These are phyloP conservation scores for Symbiodinium pilosum DNA, from an alignment of 73 alveolate species.

Conservation along the genomic window DNA sequence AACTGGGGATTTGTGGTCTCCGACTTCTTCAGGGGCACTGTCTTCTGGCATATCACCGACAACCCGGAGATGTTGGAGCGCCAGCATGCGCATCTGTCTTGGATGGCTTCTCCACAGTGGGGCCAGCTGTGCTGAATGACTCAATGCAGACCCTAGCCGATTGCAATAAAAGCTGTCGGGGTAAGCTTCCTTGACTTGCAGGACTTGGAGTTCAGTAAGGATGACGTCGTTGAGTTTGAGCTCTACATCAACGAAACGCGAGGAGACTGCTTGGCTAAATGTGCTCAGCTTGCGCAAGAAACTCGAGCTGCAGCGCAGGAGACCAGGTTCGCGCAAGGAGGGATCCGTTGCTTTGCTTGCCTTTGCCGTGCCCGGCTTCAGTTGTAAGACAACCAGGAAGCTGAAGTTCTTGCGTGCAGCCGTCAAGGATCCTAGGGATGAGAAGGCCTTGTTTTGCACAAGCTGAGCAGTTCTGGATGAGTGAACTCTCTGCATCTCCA, in stretches of 20 bases:
- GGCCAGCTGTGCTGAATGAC: too few relatives aligned
- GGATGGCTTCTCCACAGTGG: too few relatives aligned
- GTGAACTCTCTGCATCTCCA: neutral
- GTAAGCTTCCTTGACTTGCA: neutral
- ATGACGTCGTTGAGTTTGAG: slow-evolving; percentile 46
- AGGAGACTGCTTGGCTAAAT: neutral
- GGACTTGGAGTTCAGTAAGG: slow-evolving; percentile 15
- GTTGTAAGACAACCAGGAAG: too few relatives aligned
- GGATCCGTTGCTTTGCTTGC: too few relatives aligned
- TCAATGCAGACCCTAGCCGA: too few relatives aligned
- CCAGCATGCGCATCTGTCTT: too few relatives aligned
- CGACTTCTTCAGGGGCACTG: slow-evolving; percentile 8
- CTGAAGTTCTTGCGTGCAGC: neutral
- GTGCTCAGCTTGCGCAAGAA: neutral
- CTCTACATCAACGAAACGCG: neutral
- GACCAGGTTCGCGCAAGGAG: slow-evolving; percentile 1
- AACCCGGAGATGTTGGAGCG: slow-evolving; percentile 44
- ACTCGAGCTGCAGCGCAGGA: neutral
- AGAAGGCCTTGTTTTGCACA: too few relatives aligned
- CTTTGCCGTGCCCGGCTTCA: too few relatives aligned
- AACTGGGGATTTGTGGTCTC: slow-evolving; percentile 58
- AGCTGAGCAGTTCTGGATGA: too few relatives aligned
- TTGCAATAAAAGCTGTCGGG: too few relatives aligned
- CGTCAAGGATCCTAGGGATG: neutral
- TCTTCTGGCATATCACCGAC: slow-evolving; percentile 57